Percentiles rank a stretch among this genome's conserved stretches.
These are phyloP conservation scores for Ustilago shanxiensis DNA, from an alignment of 1,284 basidiomycete genomes.

Conservation along the genomic window DNA sequence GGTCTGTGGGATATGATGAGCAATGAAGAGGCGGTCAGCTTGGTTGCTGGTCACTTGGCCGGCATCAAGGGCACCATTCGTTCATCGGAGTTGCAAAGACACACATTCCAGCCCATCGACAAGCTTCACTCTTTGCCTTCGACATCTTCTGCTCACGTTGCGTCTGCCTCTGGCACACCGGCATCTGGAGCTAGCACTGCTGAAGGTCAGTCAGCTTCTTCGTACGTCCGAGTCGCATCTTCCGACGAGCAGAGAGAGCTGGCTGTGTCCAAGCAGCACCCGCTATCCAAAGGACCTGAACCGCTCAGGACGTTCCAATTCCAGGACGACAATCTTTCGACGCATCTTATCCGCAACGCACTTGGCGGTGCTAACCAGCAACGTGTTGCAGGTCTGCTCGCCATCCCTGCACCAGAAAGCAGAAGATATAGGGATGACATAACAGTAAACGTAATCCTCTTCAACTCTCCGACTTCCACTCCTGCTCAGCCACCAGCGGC, in stretches of 20 bases:
- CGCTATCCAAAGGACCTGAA: constrained; percentile 59
- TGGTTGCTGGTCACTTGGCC: constrained; percentile 72
- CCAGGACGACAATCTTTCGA: constrained; percentile 83
- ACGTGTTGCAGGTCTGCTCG: constrained; percentile 79
- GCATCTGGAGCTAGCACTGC: background rate
- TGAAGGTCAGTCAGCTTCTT: constrained; percentile 75
- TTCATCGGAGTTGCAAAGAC: constrained; percentile 57
- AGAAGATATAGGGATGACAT: constrained; percentile 69
- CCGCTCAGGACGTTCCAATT: constrained; percentile 60
- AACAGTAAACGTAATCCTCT: constrained; percentile 60
- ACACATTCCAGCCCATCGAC: constrained; percentile 58
- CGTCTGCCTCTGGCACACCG: constrained; percentile 3
- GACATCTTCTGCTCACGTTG: background rate
- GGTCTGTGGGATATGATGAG: constrained; percentile 95
- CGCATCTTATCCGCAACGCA: constrained; percentile 93
- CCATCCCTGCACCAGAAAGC: constrained; percentile 85
- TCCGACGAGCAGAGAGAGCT: constrained; percentile 42
- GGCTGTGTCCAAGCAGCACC: constrained; percentile 60
- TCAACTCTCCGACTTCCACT: constrained; percentile 45
- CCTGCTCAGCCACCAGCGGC: constrained; percentile 18
- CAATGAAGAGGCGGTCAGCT: constrained; percentile 92
- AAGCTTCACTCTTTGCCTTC: constrained; percentile 36
- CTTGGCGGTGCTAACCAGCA: constrained; percentile 85
- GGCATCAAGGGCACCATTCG: constrained; percentile 62
- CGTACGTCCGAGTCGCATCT: constrained; percentile 25